A percentile compares a stretch with the other conserved stretches of the same genome.
Evolutionary conservation across 1,284 basidiomycete genomes (phyloP).

Genomic region (Boletus austroedulis): DNA sequence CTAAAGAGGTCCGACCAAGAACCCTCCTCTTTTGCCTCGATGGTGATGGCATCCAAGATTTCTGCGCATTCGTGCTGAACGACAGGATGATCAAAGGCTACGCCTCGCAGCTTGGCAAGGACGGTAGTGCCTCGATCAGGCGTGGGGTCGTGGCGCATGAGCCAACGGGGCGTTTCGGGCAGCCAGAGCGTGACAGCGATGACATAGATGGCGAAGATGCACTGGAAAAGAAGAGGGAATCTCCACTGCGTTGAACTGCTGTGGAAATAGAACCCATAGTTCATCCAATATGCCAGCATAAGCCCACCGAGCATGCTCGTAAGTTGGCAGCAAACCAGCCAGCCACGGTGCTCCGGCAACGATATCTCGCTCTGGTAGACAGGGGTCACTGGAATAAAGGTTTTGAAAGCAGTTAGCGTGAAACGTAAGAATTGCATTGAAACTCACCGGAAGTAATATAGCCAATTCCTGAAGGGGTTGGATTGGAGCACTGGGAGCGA

Average conservation of each 20-base stretch:
- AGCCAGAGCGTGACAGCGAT: slow-evolving; percentile 15
- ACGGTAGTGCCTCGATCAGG: slow-evolving; percentile 12
- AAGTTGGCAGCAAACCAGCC: slow-evolving; percentile 17
- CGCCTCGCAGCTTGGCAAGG: slow-evolving; percentile 13
- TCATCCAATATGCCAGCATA: slow-evolving; percentile 15
- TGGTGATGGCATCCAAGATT: slow-evolving; percentile 11
- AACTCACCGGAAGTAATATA: slow-evolving; percentile 15
- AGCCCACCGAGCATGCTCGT: slow-evolving; percentile 17
- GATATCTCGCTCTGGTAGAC: slow-evolving; percentile 20
- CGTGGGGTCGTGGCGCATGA: slow-evolving; percentile 14
- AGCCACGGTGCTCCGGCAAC: slow-evolving; percentile 16
- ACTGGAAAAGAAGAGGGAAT: slow-evolving; percentile 17
- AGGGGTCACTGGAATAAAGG: slow-evolving; percentile 8
- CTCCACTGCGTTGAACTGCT: slow-evolving; percentile 13
- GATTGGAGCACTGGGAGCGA: background rate
- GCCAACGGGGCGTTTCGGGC: slow-evolving; percentile 18
- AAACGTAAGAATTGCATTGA: too few species aligned
- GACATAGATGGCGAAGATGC: slow-evolving; percentile 14
- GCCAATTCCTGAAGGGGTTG: slow-evolving; percentile 10
- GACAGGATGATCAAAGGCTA: slow-evolving; percentile 1
- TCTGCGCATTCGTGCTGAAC: slow-evolving; percentile 11
- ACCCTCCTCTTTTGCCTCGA: slow-evolving; percentile 8
- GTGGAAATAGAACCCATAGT: slow-evolving; percentile 18
- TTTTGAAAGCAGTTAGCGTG: too few species aligned
- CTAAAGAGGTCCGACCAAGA: slow-evolving; percentile 17